phyloP scores from a whole-genome alignment of 108 stramenopile genomes.

The Cyclotella baltica region DNA sequence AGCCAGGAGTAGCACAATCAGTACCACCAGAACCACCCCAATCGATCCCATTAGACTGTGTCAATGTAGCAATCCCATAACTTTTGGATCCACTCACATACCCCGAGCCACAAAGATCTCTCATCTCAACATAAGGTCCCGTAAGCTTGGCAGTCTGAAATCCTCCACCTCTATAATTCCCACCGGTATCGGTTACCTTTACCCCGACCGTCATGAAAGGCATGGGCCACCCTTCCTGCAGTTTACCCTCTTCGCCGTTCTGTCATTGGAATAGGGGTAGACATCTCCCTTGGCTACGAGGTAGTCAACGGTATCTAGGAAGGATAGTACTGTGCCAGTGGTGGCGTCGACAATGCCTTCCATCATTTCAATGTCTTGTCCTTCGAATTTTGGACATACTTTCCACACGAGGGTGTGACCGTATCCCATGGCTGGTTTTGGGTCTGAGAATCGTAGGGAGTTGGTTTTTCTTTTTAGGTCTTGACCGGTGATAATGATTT shows the following conservation, averaged over 20 bases:
- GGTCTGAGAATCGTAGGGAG: not conserved
- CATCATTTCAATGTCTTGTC: slow-evolving; percentile 18
- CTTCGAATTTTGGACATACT: slow-evolving; percentile 32
- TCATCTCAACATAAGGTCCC: slow-evolving; percentile 24
- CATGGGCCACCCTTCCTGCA: slow-evolving; percentile 41
- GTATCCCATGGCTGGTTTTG: slow-evolving; percentile 9
- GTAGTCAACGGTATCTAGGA: slow-evolving; percentile 26
- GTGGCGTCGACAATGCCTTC: slow-evolving; percentile 24
- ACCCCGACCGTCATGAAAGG: slow-evolving; percentile 29
- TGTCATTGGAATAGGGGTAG: slow-evolving; percentile 33
- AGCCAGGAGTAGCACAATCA: slow-evolving; percentile 9
- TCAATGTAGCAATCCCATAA: slow-evolving; percentile 6
- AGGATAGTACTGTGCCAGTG: slow-evolving; percentile 2
- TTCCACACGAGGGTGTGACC: slow-evolving; percentile 11
- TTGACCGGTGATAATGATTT: slow-evolving; percentile 2
- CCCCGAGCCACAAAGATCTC: slow-evolving; percentile 19
- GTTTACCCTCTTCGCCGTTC: slow-evolving; percentile 9
- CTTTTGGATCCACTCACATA: not conserved
- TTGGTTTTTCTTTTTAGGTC: not conserved
- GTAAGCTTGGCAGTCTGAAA: slow-evolving; percentile 9
- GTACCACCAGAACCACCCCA: slow-evolving; percentile 20
- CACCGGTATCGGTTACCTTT: slow-evolving; percentile 8
- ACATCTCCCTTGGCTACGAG: slow-evolving; percentile 26
- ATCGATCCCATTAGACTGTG: slow-evolving; percentile 17
- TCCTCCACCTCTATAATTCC: slow-evolving; percentile 5